A percentile compares a stretch with the other conserved stretches of the same genome.
Evolutionary conservation across 305 asterid genomes (phyloP).

Genomic region (Fraxinus ornus): DNA sequence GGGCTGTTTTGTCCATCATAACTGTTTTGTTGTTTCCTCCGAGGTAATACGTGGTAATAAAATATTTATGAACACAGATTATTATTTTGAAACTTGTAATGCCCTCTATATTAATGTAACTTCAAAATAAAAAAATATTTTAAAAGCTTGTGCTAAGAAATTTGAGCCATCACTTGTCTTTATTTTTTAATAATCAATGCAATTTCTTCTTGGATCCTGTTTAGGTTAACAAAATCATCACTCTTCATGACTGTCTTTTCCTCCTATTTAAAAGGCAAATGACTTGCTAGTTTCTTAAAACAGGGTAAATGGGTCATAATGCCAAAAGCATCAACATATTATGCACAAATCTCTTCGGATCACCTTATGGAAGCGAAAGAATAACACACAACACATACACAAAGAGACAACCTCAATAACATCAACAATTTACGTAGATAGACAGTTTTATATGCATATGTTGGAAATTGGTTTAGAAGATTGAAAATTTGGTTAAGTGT

Average conservation of each 20-base stretch:
- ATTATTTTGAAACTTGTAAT: background rate
- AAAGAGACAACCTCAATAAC: background rate
- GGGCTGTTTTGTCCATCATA: constrained; percentile 41
- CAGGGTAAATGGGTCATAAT: background rate
- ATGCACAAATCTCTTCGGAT: background rate
- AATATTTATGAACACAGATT: background rate
- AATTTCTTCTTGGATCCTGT: background rate
- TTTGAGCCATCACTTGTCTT: background rate
- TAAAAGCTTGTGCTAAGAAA: background rate
- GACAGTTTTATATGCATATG: no score
- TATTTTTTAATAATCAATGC: background rate
- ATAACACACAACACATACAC: background rate
- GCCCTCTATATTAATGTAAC: background rate
- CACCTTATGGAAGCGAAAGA: background rate
- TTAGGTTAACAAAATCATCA: background rate
- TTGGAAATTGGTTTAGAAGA: no score
- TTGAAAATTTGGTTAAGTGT: no score
- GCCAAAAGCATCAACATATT: background rate
- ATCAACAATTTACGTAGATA: background rate
- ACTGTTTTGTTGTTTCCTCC: constrained; percentile 96
- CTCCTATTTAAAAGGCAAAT: background rate
- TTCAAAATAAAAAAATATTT: background rate
- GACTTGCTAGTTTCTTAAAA: background rate
- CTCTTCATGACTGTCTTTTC: background rate
- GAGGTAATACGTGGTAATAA: constrained; percentile 34